Evolutionary conservation across 2,329 filamentous ascomycete genomes (phyloP), one percentile per base, ranked within the genome.

Genomic region (Ilyonectria destructans): DNA sequence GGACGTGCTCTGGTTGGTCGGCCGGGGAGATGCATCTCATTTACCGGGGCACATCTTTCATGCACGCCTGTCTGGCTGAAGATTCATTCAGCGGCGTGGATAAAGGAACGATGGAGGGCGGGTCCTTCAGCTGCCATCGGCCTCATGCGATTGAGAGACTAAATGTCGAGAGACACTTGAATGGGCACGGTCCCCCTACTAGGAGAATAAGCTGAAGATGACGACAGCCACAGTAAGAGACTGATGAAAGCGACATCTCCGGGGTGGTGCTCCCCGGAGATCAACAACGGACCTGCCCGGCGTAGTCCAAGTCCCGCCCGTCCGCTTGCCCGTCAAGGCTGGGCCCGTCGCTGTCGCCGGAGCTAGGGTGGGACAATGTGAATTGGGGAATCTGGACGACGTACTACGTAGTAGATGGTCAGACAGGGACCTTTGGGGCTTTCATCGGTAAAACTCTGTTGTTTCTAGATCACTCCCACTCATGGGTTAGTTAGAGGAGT

Each of bases 251-350:
- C 43, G 23, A 33, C 17, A 56, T n/a, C 31, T 52, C 52, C 46
- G 57, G 37, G 52, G 58, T 33, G 60, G 49, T 68, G 33, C 63
- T 51, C 58, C 15, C 48, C 43, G 12, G 54, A 66, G 62, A 67
- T 70, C 62, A 65, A 67, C 60, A 37, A 31, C 60, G 68, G 52
- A 55, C 40, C 49, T 69, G 55, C 67, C 58, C 55, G 65, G 29
- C 51, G 40, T 40, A 43, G 60, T 69, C 62, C 65, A 46, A 60
- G 62, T 65, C 60, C 69, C 67, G 67, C 49, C 59, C 67, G 60
- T 55, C 64, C 62, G 62, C 29, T 48, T 65, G 63, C 65, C 58
- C 64, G 60, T 70, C 58, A 69, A 70, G 65, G 73, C 69, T 71
- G 73, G 64, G 59, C 61, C 46, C 48, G 37, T 71, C 60, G 63